Percentiles rank a stretch among this genome's conserved stretches.
Evolutionary conservation across 441 rosid species (phyloP).

Genomic region (Cnidoscolus chayamansa): DNA sequence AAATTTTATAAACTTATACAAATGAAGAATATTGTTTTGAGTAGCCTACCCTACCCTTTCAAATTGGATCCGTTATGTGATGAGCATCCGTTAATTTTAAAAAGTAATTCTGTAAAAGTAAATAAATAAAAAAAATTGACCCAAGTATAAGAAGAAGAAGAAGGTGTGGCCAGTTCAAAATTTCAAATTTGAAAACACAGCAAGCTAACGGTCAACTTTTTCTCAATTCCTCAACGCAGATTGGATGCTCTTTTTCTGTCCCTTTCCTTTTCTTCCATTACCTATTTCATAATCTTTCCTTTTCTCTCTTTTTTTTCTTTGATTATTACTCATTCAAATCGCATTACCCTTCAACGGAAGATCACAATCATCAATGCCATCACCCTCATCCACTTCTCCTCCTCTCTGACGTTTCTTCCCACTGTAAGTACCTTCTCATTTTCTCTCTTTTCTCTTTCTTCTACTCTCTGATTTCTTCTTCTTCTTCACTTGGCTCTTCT

Average conservation of each 20-base stretch:
- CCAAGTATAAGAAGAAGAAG: too few relatives aligned
- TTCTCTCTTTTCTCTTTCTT: background rate
- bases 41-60: too few relatives aligned
- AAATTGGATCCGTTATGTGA: too few relatives aligned
- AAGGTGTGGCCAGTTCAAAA: slow-evolving; percentile 30
- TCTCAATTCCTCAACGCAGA: slow-evolving; percentile 14
- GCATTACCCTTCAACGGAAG: slow-evolving; percentile 36
- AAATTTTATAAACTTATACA: too few relatives aligned
- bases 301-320: background rate
- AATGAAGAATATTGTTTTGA: too few relatives aligned
- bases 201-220: slow-evolving; percentile 22
- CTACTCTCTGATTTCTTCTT: background rate
- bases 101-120: too few relatives aligned
- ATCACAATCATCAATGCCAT: slow-evolving; percentile 30
- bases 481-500: slow-evolving; percentile 7
- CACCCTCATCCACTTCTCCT: slow-evolving; percentile 55
- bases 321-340: background rate
- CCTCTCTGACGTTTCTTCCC: slow-evolving; percentile 41
- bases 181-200: slow-evolving; percentile 44
- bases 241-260: background rate
- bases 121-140: too few relatives aligned
- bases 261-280: too few relatives aligned
- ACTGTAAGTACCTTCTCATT: slow-evolving; percentile 27
- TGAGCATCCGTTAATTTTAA: too few relatives aligned
- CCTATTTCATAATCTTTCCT: background rate